Conservation (phyloP, 305 asterid genomes). For the Fraxinus nigra region DNA sequence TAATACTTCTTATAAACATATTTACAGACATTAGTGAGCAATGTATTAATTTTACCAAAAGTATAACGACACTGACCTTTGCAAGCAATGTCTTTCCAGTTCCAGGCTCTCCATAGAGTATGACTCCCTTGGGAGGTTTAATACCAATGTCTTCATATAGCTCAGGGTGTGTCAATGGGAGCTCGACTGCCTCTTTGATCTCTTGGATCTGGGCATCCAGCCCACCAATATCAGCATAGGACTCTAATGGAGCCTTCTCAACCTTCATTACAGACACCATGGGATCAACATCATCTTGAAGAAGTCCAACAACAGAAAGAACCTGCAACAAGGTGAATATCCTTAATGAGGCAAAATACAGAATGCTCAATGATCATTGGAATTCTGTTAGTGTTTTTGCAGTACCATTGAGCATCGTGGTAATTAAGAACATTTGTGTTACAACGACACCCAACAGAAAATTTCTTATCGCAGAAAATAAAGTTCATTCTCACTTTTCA, state of each 20-base stretch:
- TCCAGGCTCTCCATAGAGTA: conserved; percentile 94
- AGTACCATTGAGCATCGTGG: not conserved
- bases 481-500: not conserved
- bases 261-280: conserved; percentile 99
- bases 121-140: conserved; percentile 94
- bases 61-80: conserved; percentile 31
- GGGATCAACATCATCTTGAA: conserved; percentile 94
- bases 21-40: not conserved
- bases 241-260: conserved; percentile 96
- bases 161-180: conserved; percentile 92
- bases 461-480: not conserved
- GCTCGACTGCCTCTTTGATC: conserved; percentile 96
- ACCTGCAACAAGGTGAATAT: conserved; percentile 48
- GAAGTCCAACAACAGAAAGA: conserved; percentile 94
- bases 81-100: conserved; percentile 91
- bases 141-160: conserved; percentile 91
- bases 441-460: not conserved
- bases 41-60: not conserved
- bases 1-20: not conserved
- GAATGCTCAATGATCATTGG: not conserved
- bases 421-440: not conserved
- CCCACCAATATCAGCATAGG: conserved; percentile 97
- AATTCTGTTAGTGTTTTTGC: not conserved
- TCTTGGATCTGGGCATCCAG: conserved; percentile 97
- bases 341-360: not conserved